These are phyloP conservation scores for Ambispora gerdemannii DNA, from an alignment of 192 early-diverging fungal genomes.

Conservation along the genomic window DNA sequence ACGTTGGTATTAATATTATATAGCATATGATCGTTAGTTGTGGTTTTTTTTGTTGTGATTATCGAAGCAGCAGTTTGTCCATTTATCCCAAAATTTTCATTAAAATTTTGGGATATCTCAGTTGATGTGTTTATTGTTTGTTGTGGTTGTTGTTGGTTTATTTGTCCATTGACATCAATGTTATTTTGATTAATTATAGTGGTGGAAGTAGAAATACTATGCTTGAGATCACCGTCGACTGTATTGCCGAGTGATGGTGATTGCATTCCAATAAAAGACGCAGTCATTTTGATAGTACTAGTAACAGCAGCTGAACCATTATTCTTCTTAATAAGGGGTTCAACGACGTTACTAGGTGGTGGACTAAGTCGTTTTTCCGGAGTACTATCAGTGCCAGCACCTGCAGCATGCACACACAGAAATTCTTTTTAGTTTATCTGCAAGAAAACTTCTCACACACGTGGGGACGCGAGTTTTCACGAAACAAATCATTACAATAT, in stretches of 20 bases:
- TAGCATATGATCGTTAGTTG: neutral
- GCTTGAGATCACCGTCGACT: neutral
- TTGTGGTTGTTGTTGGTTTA: neutral
- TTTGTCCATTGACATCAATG: neutral
- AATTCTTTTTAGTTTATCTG: neutral
- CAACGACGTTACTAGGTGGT: conserved; percentile 26
- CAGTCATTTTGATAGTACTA: neutral
- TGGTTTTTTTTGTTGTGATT: neutral
- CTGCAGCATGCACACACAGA: neutral
- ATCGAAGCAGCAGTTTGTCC: neutral
- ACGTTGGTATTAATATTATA: neutral
- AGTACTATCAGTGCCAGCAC: neutral
- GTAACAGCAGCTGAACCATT: neutral
- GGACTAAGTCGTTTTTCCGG: conserved; percentile 2
- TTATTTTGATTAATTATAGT: neutral
- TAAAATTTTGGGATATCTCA: neutral
- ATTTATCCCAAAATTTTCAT: neutral
- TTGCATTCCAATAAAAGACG: neutral
- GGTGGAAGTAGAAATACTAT: no score
- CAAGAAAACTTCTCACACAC: neutral
- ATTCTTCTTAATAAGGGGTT: conserved; percentile 9
- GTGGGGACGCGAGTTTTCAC: no score
- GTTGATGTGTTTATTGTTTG: neutral
- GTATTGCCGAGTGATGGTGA: conserved; percentile 1
- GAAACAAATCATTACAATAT: neutral